These are phyloP conservation scores for Carpinus fangiana DNA, from an alignment of 306 rosid genomes.

Conservation along the genomic window DNA sequence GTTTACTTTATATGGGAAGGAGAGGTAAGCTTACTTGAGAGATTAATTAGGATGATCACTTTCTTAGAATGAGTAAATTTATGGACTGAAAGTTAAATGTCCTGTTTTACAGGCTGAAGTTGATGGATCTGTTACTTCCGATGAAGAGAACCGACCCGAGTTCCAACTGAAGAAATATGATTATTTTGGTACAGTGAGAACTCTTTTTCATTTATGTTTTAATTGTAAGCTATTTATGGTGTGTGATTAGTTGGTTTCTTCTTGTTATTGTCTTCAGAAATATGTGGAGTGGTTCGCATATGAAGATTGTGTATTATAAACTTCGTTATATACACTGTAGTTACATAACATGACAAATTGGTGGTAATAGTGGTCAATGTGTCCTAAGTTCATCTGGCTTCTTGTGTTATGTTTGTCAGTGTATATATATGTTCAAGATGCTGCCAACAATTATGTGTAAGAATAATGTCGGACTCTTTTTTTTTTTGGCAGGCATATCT, in stretches of 20 bases:
- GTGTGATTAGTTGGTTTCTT: neutral
- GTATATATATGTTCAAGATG: neutral
- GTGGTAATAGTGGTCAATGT: neutral
- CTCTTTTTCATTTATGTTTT: slow-evolving; percentile 21
- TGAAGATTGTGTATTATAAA: neutral
- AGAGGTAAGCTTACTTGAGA: slow-evolving; percentile 55
- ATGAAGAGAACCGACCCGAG: slow-evolving; percentile 64
- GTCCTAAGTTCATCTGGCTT: neutral
- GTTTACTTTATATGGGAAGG: slow-evolving; percentile 92
- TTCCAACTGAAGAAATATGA: slow-evolving; percentile 72
- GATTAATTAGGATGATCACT: neutral
- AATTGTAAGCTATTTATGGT: neutral
- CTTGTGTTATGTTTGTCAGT: neutral
- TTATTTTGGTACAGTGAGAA: slow-evolving; percentile 80
- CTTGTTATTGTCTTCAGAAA: neutral
- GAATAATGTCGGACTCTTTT: slow-evolving; percentile 18
- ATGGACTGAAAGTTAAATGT: slow-evolving; percentile 20
- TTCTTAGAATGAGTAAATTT: neutral
- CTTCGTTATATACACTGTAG: neutral
- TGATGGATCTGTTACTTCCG: slow-evolving; percentile 45
- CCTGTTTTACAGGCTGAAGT: slow-evolving; percentile 77
- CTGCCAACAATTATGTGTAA: slow-evolving; percentile 4
- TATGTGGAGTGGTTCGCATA: neutral
- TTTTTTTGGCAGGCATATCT: slow-evolving; percentile 53
- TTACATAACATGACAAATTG: neutral